Evolutionary conservation across 352 stramenopile genomes (phyloP), one percentile per base, ranked within the genome.

Genomic region (Phytophthora quininea): DNA sequence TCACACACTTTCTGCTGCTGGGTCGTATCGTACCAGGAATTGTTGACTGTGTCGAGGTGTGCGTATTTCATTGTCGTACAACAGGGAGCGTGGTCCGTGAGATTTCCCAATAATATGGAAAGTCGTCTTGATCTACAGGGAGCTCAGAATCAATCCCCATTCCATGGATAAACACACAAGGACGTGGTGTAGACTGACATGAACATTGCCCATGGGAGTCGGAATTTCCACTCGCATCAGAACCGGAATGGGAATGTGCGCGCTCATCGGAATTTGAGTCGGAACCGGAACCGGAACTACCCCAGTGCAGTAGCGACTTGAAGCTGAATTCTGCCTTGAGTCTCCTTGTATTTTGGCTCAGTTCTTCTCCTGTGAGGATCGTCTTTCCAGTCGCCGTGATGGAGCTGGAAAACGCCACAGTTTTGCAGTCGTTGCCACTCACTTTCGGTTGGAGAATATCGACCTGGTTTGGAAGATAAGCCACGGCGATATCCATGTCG

Each of bases 1-100:
- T 73, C 29, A 58, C 71, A 71, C 15, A 65, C 56, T 45, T 70
- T 64, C 10, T 72, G 29, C 42, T 79, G 71, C 3, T 64, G 54
- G 8, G 37, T 42, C 4, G 53, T 37, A 27, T 75, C 55, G 6
- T 51, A 69, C 71, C 71, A 79, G 30, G 53, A 57, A 12, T 51
- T 38, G 45, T 69, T 46, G 1, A 43, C 29, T 11, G 67, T 79
- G 55, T 79, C 69, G 14, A 79, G 47, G 24, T 61, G 45, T 15
- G 46, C 63, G 33, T 68, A 79, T 5, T 59, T 60, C 31, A 69
- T 38, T 1, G 58, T 64, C 6, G 58, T 66, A 45, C 71, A 79
- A 56, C 71, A 79, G 19, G 69, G 73, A 1, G 73, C 68, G 2
- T 59, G 52, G 7, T 69, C 35, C 7, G 51, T n/a, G 12, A 76